Evolutionary conservation across 176 grass and related monocot species (phyloP), one percentile per base, ranked within the genome.

Genomic region (Echinochloa phyllopogon): DNA sequence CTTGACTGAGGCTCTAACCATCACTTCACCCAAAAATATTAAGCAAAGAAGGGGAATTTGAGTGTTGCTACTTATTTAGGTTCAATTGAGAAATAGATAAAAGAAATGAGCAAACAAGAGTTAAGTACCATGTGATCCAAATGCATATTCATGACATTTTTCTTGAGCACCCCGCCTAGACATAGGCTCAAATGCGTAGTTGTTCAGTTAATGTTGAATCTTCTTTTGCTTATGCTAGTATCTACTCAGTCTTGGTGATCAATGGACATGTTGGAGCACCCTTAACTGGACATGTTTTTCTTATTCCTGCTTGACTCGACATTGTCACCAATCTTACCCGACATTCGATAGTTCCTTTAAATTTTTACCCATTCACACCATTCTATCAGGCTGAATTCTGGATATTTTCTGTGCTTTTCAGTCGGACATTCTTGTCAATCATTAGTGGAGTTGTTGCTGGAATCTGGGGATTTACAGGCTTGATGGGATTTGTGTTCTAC

Each of bases 371-470:
- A 10, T 73, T 69, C 24, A 53, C 10, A 43, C 39, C 16, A 23
- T 21, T 49, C 36, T 48, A 71, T 20, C 48, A 84, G 66, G 15
- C 67, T 86, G 61, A 77, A 57, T 59, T 16, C 2, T 3, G 62
- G 55, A 66, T 65, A 50, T 43, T 89, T 78, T 4, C 82, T 87
- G 70, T 71, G 6, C 45, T 10, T 78, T 82, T 38, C 81, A 97
- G 95, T 41, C 95, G 88, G 47, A 97, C 92, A 85, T 97, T 94
- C 64, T 90, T 97, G 61, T 97, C 92, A 50, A 97, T 97, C 86
- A 78, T 94, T 56, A 91, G 92, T 94, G 95, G 95, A 86, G 90
- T 94, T 67, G 61, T 97, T 89, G 90, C 92, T 63, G 90, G 95
- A 78, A 94, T 97, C 21, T 97, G 88, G 90, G 95, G 95, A 20